Conservation (phyloP, 352 stramenopile genomes). For the Globisporangium megalacanthum region DNA sequence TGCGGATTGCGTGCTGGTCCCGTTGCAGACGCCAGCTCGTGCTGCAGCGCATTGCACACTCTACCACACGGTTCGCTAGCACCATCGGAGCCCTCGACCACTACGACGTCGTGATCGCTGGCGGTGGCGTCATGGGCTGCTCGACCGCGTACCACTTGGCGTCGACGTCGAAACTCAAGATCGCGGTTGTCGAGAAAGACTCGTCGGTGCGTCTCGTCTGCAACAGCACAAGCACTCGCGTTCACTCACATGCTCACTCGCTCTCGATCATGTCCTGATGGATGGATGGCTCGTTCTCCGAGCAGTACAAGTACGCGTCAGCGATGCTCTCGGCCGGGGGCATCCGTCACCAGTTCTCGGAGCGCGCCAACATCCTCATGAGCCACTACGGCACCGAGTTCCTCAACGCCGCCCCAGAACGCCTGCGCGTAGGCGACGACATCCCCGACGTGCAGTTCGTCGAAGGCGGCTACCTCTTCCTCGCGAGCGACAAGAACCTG, state of each 20-base stretch:
- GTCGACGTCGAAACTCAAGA: constrained; percentile 56
- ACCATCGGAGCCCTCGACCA: constrained; percentile 5
- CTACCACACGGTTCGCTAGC: constrained; percentile 6
- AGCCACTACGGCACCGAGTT: constrained; percentile 81
- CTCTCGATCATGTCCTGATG: no score
- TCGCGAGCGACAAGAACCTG: constrained; percentile 61
- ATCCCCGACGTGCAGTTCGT: constrained; percentile 71
- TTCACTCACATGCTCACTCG: background rate
- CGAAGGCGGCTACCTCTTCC: constrained; percentile 78
- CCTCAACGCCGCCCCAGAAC: constrained; percentile 37
- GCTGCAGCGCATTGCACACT: background rate
- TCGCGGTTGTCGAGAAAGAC: constrained; percentile 74
- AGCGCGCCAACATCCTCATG: constrained; percentile 69
- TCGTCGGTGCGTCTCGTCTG: constrained; percentile 33
- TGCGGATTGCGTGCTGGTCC: background rate
- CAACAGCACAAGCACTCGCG: background rate
- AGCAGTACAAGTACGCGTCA: constrained; percentile 82
- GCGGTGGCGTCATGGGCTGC: constrained; percentile 80
- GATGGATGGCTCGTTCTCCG: no score
- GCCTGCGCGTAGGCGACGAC: constrained; percentile 54
- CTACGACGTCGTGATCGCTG: constrained; percentile 78
- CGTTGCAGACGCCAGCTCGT: constrained; percentile 1
- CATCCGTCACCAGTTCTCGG: constrained; percentile 82
- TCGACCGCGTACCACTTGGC: constrained; percentile 84
- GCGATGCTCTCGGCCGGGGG: constrained; percentile 69